These are phyloP conservation scores for Capsicum baccatum DNA, from an alignment of 257 asterid species.

Conservation along the genomic window DNA sequence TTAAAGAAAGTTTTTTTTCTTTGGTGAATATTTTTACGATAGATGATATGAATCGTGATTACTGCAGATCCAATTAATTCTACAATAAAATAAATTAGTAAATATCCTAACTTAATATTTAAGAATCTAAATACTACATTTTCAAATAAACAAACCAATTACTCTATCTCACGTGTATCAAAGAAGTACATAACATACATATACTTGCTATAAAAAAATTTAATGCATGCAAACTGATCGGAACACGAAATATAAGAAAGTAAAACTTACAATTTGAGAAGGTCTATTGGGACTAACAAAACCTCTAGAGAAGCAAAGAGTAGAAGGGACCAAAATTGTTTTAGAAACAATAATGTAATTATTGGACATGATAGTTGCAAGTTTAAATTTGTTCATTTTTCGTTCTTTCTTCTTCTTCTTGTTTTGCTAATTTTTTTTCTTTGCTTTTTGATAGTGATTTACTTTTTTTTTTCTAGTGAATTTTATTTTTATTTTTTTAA, in stretches of 20 bases:
- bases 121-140: too few species aligned
- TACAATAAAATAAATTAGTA: too few species aligned
- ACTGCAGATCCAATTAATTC: too few species aligned
- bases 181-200: not conserved
- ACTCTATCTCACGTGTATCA: not conserved
- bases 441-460: not conserved
- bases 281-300: slow-evolving; percentile 58
- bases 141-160: too few species aligned
- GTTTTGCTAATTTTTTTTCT: not conserved
- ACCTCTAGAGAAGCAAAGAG: slow-evolving; percentile 45
- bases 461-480: not conserved
- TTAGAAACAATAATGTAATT: slow-evolving; percentile 32
- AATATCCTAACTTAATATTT: too few species aligned
- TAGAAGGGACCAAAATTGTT: slow-evolving; percentile 32
- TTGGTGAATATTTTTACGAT: too few species aligned
- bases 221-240: not conserved
- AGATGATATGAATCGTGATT: too few species aligned
- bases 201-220: not conserved
- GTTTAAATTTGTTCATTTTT: slow-evolving; percentile 43
- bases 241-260: not conserved
- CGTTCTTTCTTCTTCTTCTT: not conserved
- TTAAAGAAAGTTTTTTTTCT: too few species aligned
- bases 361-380: slow-evolving; percentile 32
- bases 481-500: not conserved
- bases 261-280: slow-evolving; percentile 47